Conservation (phyloP, 371 early-diverging fungal species). For the Zychaea mexicana region DNA sequence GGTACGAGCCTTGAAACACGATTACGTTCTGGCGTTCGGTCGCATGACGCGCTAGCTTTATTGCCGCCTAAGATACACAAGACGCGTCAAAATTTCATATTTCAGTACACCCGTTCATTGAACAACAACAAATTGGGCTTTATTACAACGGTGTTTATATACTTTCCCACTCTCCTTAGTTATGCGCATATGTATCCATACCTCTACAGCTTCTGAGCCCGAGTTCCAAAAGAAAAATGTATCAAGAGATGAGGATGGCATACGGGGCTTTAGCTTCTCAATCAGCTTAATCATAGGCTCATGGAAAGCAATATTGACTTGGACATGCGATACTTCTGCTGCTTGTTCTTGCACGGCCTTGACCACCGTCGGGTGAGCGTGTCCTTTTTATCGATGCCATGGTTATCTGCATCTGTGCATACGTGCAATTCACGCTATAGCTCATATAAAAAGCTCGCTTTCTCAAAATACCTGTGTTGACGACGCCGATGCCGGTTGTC, state of each 20-base stretch:
- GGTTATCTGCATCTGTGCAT: too few species aligned
- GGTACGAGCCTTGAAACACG: slow-evolving; percentile 56
- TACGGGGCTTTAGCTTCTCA: slow-evolving; percentile 38
- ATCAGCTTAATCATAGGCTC: slow-evolving; percentile 59
- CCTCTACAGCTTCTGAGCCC: slow-evolving; percentile 64
- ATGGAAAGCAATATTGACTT: slow-evolving; percentile 58
- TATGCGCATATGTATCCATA: not conserved
- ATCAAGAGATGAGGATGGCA: slow-evolving; percentile 51
- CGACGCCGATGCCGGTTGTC: slow-evolving; percentile 56
- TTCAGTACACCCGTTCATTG: too few species aligned
- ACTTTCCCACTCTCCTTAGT: not conserved
- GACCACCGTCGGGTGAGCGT: slow-evolving; percentile 57
- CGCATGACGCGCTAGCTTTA: slow-evolving; percentile 60
- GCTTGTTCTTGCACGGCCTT: slow-evolving; percentile 64
- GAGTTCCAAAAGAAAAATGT: slow-evolving; percentile 64
- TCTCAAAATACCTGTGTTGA: slow-evolving; percentile 56
- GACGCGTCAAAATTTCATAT: not conserved
- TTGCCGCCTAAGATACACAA: slow-evolving; percentile 39
- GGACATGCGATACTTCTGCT: slow-evolving; percentile 50
- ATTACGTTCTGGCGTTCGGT: slow-evolving; percentile 59
- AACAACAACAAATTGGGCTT: too few species aligned
- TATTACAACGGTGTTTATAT: too few species aligned
- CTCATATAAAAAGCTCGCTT: not conserved
- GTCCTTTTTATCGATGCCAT: slow-evolving; percentile 17
- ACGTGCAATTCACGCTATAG: too few species aligned